These are phyloP conservation scores for Pestalotiopsis sp. DNA, from an alignment of 2,329 filamentous ascomycete species.

Conservation along the genomic window DNA sequence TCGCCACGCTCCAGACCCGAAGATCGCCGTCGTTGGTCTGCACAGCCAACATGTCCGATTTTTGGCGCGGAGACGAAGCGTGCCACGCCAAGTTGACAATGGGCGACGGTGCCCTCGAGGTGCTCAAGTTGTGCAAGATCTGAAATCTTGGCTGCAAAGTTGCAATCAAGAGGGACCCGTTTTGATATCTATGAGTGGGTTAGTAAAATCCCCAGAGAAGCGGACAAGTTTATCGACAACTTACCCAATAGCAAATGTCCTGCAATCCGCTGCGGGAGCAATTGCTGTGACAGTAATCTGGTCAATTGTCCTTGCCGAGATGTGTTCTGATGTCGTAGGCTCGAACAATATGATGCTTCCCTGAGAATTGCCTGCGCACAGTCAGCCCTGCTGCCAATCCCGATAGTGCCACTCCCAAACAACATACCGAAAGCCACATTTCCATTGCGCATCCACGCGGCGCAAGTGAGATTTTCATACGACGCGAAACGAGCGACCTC, in stretches of 20 bases:
- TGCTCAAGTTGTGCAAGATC: constrained; percentile 89
- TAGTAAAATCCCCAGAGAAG: neutral
- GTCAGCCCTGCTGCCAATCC: constrained; percentile 22
- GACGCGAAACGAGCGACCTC: constrained; percentile 91
- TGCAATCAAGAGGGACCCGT: constrained; percentile 90
- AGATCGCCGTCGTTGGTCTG: constrained; percentile 92
- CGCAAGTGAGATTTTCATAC: constrained; percentile 82
- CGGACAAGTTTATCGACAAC: constrained; percentile 21
- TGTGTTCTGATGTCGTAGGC: constrained; percentile 87
- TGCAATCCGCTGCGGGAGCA: constrained; percentile 85
- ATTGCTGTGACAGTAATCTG: constrained; percentile 95
- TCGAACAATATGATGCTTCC: constrained; percentile 95
- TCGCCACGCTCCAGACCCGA: constrained; percentile 94
- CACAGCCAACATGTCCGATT: constrained; percentile 95
- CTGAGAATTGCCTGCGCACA: constrained; percentile 75
- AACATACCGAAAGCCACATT: constrained; percentile 91
- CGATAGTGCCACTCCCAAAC: neutral
- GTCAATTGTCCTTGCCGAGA: constrained; percentile 84
- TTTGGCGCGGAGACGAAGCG: constrained; percentile 92
- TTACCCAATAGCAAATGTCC: constrained; percentile 95
- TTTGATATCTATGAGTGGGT: constrained; percentile 71
- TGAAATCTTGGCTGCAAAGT: constrained; percentile 90
- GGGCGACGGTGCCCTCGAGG: constrained; percentile 79
- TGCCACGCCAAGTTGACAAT: constrained; percentile 92
- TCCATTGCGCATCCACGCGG: constrained; percentile 95